Percentiles rank a stretch among this genome's conserved stretches.
These are phyloP conservation scores for Penicillium occitanis DNA, from an alignment of 2,329 filamentous ascomycete species.

Conservation along the genomic window DNA sequence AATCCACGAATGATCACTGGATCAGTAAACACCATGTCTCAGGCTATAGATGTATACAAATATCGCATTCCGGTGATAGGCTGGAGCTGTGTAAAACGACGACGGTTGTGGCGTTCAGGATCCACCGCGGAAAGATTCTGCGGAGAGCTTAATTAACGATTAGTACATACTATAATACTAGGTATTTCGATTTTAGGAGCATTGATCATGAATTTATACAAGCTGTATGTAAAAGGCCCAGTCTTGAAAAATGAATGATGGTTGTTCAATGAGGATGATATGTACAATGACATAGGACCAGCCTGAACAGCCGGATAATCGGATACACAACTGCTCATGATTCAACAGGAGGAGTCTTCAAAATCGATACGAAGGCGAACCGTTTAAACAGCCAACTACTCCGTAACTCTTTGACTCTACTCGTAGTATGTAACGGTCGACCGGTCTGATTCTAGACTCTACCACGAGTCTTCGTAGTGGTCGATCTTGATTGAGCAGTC, in stretches of 20 bases:
- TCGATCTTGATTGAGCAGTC: neutral
- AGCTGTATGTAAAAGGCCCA: neutral
- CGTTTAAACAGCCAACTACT: neutral
- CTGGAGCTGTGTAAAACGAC: neutral
- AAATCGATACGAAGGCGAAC: neutral
- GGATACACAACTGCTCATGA: neutral
- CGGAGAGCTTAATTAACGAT: neutral
- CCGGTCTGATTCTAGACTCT: neutral
- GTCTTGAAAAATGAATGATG: neutral
- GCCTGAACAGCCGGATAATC: neutral
- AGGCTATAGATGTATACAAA: neutral
- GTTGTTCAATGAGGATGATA: neutral
- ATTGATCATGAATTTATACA: neutral
- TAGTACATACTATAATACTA: too few species aligned
- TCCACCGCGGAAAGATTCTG: slow-evolving; percentile 19
- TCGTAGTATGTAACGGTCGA: neutral
- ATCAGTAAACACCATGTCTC: neutral
- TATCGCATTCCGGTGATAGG: neutral
- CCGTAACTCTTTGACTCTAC: neutral
- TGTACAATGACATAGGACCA: neutral
- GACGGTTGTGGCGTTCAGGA: slow-evolving; percentile 1
- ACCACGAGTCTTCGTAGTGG: neutral
- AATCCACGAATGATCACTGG: neutral
- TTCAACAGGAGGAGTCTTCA: neutral
- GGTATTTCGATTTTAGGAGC: neutral